Base-by-base conservation (phyloP, 495 filamentous ascomycete species). In the Tuber indicum region DNA sequence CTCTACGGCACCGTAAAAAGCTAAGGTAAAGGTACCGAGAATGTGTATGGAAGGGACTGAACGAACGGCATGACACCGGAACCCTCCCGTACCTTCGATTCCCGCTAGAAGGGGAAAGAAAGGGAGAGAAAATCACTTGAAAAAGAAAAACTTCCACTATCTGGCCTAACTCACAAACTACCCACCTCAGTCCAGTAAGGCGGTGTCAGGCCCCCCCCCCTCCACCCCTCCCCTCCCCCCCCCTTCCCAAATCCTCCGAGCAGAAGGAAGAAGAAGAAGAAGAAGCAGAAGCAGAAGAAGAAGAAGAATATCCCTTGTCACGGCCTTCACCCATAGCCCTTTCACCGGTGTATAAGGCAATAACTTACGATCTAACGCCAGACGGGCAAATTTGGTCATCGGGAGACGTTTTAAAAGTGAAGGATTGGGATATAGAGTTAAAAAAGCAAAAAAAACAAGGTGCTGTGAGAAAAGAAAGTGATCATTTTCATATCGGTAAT, bases 21-120 rank as follows among this genome's bases (percentile, higher is more conserved):
- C 26, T n/a, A n/a, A 66, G 58, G 58, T 66, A 66, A 66, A 66
- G 58, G 58, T 66, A 17, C 58, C 58, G 58, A 66, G 58, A 66
- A 32, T 66, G 8, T 32, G n/a, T 66, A 66, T 66, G 58, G 32
- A 66, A 8, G 58, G 58, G 58, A 66, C 26, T 66, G n/a, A 32
- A 32, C 32, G 58, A 66, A 66, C n/a, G 58, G 14, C 58, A 32
- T 32, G 58, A 32, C 58, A 66, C 58, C 58, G 58, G 58, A 32
- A 66, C 58, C 10, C 4, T 17, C n/a, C 47, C 58, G 58, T 32
- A 66, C n/a, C n/a, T n/a, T 32, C 58, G 2, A 66, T 26, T 26
- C 58, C 58, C 26, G 58, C 58, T 17, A 66, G 58, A 66, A 58
- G 32, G 26, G 26, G 58, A n/a, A 66, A 32, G 26, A 32, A 66